Evolutionary conservation across 495 filamentous ascomycete genomes (phyloP).

Genomic region (Zalerion maritima): DNA sequence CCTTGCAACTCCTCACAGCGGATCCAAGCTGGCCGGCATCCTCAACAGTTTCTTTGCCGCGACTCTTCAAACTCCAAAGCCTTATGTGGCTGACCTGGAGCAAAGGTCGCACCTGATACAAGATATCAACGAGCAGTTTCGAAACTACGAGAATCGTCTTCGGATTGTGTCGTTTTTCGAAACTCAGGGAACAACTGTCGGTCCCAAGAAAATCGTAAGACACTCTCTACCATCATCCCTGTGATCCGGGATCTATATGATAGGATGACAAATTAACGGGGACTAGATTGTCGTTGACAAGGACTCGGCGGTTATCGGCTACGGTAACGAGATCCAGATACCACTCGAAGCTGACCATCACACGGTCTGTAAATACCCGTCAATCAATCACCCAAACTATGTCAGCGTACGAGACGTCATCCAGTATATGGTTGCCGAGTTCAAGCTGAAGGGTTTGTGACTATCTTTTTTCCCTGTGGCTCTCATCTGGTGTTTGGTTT

Average conservation of each 20-base stretch:
- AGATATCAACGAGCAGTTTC: conserved; percentile 26
- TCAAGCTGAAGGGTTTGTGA: too few relatives aligned
- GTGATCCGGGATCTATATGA: too few relatives aligned
- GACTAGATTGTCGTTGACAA: conserved; percentile 26
- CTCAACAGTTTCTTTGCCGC: conserved; percentile 7
- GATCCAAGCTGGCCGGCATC: conserved; percentile 8
- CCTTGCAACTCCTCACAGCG: conserved; percentile 10
- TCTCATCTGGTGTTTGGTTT: too few relatives aligned
- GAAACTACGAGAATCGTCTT: conserved; percentile 13
- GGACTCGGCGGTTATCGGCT: conserved; percentile 26
- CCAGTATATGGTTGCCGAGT: too few relatives aligned
- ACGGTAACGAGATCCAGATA: conserved; percentile 17
- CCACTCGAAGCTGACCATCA: conserved; percentile 30
- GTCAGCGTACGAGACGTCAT: conserved; percentile 18
- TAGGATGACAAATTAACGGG: too few relatives aligned
- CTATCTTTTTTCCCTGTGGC: too few relatives aligned
- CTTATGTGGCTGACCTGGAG: conserved; percentile 20
- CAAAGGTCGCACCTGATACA: conserved; percentile 14
- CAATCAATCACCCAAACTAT: conserved; percentile 25
- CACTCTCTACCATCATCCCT: too few relatives aligned
- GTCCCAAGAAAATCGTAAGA: conserved; percentile 9
- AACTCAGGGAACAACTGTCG: conserved; percentile 15
- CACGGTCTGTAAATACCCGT: conserved; percentile 28
- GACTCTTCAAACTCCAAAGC: conserved; percentile 10
- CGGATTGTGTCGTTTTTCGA: conserved; percentile 27